Evolutionary conservation across 257 asterid species (phyloP), one percentile per base, ranked within the genome.

Genomic region (Ilex asprella): DNA sequence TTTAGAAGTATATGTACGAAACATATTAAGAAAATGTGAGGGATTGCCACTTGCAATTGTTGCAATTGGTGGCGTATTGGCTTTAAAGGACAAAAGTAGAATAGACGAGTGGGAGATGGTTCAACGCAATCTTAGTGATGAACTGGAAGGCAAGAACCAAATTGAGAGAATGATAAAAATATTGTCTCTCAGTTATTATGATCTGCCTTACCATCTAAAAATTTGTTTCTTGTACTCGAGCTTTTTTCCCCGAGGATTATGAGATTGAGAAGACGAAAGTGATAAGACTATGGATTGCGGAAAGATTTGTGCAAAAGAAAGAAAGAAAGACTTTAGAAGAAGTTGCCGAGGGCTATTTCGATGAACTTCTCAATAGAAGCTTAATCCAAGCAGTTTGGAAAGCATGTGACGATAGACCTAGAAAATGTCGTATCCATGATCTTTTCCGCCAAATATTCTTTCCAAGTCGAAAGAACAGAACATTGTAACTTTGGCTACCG

Each of bases 281-380:
- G 12, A 49, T 75, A 35, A 66, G 78, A 31, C 64, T 60, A 51
- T 79, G 82, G 81, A 62, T 76, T 56, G 55, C 39, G 9, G 81
- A 79, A 67, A 76, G 84, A 8, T 75, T 79, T 11, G 72, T 73
- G 51, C 58, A 60, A 60, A 60, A 32, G 27, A 69, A 53, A 30
- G 75, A 54, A n/a, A 75, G 69, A 29, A 54, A 74, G 41, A 79
- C 75, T 15, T 2, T 58, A 39, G 76, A 75, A 56, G 70, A 72
- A 29, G 72, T 79, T 62, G 84, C 81, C 3, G 72, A 79, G 58
- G 65, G 79, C 12, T 79, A 72, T 61, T 72, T 79, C 67, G 69
- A 79, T 59, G 84, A 79, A 71, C 74, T 79, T 27, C 31, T 79
- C 15, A 75, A 70, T 55, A 68, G 81, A 69, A 72, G 73, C 56